phyloP scores from a whole-genome alignment of 805 yeast species.

The Myxozyma vanderwaltii region DNA sequence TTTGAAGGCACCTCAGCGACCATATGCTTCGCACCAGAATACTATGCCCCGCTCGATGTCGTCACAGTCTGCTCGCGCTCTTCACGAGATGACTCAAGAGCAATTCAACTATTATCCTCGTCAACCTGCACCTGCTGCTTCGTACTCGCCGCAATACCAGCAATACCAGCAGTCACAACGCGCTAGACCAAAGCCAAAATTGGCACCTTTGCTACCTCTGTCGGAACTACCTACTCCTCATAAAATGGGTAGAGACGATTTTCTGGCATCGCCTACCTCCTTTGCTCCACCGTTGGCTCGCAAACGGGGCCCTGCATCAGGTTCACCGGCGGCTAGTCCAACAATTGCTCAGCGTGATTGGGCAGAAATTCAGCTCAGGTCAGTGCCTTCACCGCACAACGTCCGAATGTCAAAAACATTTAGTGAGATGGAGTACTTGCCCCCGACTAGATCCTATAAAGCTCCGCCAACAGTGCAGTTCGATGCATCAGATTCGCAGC shows the following conservation, averaged over 20 bases:
- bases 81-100: neutral
- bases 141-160: neutral
- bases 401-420: conserved; percentile 32
- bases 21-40: neutral
- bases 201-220: conserved; percentile 31
- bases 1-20: neutral
- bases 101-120: neutral
- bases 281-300: conserved; percentile 26
- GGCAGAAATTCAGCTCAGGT: conserved; percentile 20
- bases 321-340: conserved; percentile 20
- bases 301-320: conserved; percentile 3
- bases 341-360: conserved; percentile 13
- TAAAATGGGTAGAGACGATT: conserved; percentile 21
- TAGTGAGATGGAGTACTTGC: conserved; percentile 33
- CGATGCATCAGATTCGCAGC: conserved; percentile 1
- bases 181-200: conserved; percentile 6
- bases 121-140: neutral
- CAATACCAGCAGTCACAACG: conserved; percentile 8
- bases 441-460: conserved; percentile 20
- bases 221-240: conserved; percentile 32
- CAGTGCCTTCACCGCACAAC: conserved; percentile 31
- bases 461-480: neutral
- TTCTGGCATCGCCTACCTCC: conserved; percentile 27
- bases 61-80: conserved; percentile 4
- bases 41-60: conserved; percentile 12